phyloP scores from a whole-genome alignment of 768 basidiomycete species.

The Lactifluus pinguis region DNA sequence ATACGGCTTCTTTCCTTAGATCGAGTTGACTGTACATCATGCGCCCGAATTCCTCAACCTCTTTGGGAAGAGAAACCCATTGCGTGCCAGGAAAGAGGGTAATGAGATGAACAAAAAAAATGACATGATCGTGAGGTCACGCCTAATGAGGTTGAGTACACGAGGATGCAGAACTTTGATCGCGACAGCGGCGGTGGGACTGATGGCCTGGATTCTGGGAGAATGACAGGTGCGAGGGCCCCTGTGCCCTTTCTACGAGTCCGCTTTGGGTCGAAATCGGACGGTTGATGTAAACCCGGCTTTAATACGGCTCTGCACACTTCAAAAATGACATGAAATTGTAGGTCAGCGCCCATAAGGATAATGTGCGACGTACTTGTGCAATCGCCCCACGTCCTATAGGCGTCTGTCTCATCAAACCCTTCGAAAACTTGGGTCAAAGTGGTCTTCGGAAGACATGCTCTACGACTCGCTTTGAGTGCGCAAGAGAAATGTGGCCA shows the following conservation, averaged over 20 bases:
- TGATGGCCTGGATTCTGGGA: conserved; percentile 50
- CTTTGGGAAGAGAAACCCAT: too few relatives aligned
- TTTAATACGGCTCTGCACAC: conserved; percentile 87
- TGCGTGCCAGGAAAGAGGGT: conserved; percentile 85
- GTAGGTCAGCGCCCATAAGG: background rate
- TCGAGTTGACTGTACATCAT: conserved; percentile 98
- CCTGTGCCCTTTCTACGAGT: conserved; percentile 37
- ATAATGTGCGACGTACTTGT: conserved; percentile 40
- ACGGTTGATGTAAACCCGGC: conserved; percentile 73
- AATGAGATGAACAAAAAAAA: conserved; percentile 76
- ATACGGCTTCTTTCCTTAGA: conserved; percentile 78
- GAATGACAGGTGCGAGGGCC: conserved; percentile 42
- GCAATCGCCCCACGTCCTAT: conserved; percentile 99
- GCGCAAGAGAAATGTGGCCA: conserved; percentile 64
- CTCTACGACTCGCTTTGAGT: conserved; percentile 79
- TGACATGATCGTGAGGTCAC: conserved; percentile 92
- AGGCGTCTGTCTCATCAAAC: conserved; percentile 63
- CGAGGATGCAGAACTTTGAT: conserved; percentile 93
- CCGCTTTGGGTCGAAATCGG: conserved; percentile 71
- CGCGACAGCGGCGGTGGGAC: conserved; percentile 80
- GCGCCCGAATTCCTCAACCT: too few relatives aligned
- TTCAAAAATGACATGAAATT: conserved; percentile 25
- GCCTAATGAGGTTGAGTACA: conserved; percentile 69
- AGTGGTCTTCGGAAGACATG: conserved; percentile 72
- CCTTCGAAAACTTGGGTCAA: conserved; percentile 83